Conservation (phyloP, 2,329 filamentous ascomycete genomes). For the Phyllosticta citribraziliensis region DNA sequence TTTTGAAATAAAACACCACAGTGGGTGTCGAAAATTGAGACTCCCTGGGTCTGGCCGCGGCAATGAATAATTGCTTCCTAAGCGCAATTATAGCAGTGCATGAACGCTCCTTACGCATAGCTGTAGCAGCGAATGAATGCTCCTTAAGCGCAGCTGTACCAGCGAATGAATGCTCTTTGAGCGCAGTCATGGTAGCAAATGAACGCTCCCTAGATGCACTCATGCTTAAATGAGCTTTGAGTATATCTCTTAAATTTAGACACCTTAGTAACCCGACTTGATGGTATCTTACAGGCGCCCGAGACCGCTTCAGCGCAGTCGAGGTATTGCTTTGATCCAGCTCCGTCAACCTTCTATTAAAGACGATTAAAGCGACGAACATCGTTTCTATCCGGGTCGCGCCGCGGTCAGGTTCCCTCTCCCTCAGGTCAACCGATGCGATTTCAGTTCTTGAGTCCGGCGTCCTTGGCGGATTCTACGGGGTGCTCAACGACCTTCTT, state of each 20-base stretch:
- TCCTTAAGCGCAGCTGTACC: no score
- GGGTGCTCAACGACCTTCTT: constrained; percentile 23
- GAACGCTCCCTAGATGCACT: no score
- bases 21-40: no score
- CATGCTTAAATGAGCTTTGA: neutral
- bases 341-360: neutral
- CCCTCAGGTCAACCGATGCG: neutral
- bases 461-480: constrained; percentile 21
- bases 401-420: neutral
- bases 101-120: no score
- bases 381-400: neutral
- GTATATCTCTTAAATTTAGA: neutral
- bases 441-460: constrained; percentile 1
- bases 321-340: neutral
- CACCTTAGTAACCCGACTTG: neutral
- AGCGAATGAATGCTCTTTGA: no score
- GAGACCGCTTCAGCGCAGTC: neutral
- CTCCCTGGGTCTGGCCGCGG: no score
- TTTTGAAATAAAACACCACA: no score
- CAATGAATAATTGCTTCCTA: no score
- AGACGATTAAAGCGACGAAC: neutral
- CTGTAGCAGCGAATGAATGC: no score
- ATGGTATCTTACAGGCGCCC: neutral
- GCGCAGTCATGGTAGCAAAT: no score
- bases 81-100: no score